Conservation (phyloP, 1,284 basidiomycete genomes). For the Puccinia horiana region DNA sequence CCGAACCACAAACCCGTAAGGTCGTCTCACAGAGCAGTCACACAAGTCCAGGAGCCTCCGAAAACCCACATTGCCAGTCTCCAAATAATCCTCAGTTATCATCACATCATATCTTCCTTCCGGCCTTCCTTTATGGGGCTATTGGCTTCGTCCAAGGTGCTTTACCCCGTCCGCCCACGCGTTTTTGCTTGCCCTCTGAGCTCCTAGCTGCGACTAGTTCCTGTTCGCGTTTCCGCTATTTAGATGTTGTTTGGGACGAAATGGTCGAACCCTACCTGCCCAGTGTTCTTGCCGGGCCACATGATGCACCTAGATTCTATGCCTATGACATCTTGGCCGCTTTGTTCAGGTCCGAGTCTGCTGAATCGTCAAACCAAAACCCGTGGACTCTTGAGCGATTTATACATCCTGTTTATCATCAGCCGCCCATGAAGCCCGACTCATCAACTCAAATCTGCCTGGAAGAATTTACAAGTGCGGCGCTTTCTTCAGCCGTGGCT, state of each 20-base stretch:
- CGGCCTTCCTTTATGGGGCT: constrained; percentile 37
- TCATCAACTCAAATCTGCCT: background rate
- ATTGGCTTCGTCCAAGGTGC: constrained; percentile 21
- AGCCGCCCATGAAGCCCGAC: constrained; percentile 25
- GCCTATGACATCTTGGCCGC: constrained; percentile 24
- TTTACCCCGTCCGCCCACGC: background rate
- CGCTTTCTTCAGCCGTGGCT: background rate
- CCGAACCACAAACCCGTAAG: background rate
- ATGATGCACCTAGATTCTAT: constrained; percentile 34
- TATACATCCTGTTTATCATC: constrained; percentile 35
- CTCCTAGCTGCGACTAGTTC: background rate
- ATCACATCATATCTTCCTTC: constrained; percentile 18
- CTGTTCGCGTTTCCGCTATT: constrained; percentile 28
- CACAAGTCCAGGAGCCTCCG: background rate
- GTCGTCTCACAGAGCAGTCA: background rate
- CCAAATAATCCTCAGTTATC: background rate
- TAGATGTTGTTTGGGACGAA: constrained; percentile 39
- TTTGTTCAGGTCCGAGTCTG: background rate
- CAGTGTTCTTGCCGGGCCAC: constrained; percentile 15
- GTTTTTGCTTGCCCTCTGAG: background rate
- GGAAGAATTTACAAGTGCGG: constrained; percentile 7
- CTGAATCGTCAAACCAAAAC: background rate
- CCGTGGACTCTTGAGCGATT: constrained; percentile 28
- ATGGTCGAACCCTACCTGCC: constrained; percentile 33
- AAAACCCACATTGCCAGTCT: background rate